Conservation (phyloP, 352 stramenopile genomes). For the Saprolegnia parasitica region DNA sequence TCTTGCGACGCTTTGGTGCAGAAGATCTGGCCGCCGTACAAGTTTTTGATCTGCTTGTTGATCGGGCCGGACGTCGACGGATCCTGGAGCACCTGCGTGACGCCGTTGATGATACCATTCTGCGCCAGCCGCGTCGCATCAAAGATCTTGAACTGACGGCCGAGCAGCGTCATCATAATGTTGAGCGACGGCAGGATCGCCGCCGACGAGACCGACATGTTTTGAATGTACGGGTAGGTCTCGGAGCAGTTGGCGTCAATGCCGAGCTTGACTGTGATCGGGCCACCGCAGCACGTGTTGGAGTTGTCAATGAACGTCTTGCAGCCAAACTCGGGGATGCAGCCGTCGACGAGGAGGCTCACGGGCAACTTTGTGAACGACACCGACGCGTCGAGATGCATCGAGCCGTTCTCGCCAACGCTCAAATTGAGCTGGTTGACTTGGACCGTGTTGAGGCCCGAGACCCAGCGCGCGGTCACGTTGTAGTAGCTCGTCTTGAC, state of each 20-base stretch:
- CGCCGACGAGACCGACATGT: conserved; percentile 10
- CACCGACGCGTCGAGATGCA: conserved; percentile 17
- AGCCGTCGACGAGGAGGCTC: conserved; percentile 22
- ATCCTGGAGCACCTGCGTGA: conserved; percentile 13
- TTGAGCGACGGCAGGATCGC: conserved; percentile 26
- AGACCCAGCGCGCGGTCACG: conserved; percentile 26
- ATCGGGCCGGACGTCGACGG: background rate
- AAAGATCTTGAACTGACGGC: conserved; percentile 16
- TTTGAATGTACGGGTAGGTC: conserved; percentile 22
- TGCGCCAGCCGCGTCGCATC: conserved; percentile 19
- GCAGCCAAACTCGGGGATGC: conserved; percentile 18
- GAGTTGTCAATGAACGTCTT: conserved; percentile 24
- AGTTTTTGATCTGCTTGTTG: conserved; percentile 26
- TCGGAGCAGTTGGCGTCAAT: conserved; percentile 19
- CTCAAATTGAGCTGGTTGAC: conserved; percentile 18
- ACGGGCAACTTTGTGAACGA: conserved; percentile 19
- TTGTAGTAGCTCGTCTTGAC: conserved; percentile 20
- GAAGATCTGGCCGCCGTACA: conserved; percentile 26
- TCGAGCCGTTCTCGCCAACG: conserved; percentile 6
- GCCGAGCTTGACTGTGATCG: conserved; percentile 11
- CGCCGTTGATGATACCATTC: conserved; percentile 5
- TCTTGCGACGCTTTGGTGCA: conserved; percentile 19
- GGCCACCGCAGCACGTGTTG: conserved; percentile 21
- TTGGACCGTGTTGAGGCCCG: conserved; percentile 19
- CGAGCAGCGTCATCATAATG: conserved; percentile 22